Percentiles rank a stretch among this genome's conserved stretches.
phyloP scores from a whole-genome alignment of 148 eudicot species.

The Cornus kousa region DNA sequence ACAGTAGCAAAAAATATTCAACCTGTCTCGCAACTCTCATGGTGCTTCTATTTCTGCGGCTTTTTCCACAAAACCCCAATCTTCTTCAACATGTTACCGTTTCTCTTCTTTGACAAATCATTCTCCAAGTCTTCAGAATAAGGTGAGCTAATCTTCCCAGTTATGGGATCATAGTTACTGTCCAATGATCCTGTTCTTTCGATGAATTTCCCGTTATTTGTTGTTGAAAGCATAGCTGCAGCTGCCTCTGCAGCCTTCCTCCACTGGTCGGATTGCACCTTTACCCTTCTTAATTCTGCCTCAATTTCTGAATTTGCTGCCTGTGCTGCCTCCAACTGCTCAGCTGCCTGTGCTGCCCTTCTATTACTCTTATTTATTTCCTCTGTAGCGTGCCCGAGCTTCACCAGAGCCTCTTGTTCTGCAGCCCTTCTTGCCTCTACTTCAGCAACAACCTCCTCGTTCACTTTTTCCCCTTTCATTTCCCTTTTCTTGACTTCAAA shows the following conservation, averaged over 20 bases:
- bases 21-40: conserved; percentile 14
- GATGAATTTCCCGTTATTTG: conserved; percentile 54
- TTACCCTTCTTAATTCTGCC: conserved; percentile 73
- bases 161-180: conserved; percentile 39
- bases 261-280: conserved; percentile 89
- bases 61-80: conserved; percentile 90
- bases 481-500: conserved; percentile 41
- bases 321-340: conserved; percentile 68
- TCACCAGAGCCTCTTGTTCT: conserved; percentile 49
- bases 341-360: conserved; percentile 48
- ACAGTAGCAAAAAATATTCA: neutral
- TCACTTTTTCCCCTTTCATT: conserved; percentile 20
- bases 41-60: conserved; percentile 52
- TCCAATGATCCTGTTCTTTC: conserved; percentile 76
- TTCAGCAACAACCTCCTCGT: conserved; percentile 26
- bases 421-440: conserved; percentile 49
- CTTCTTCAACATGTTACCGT: conserved; percentile 70
- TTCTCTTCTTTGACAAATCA: conserved; percentile 75
- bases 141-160: conserved; percentile 43
- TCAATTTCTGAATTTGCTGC: conserved; percentile 62
- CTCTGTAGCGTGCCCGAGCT: conserved; percentile 51
- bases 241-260: conserved; percentile 98
- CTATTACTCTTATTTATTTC: conserved; percentile 54
- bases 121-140: conserved; percentile 59
- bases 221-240: conserved; percentile 71